phyloP scores from a whole-genome alignment of 2,329 filamentous ascomycete species.

The Fusarium sp. region DNA sequence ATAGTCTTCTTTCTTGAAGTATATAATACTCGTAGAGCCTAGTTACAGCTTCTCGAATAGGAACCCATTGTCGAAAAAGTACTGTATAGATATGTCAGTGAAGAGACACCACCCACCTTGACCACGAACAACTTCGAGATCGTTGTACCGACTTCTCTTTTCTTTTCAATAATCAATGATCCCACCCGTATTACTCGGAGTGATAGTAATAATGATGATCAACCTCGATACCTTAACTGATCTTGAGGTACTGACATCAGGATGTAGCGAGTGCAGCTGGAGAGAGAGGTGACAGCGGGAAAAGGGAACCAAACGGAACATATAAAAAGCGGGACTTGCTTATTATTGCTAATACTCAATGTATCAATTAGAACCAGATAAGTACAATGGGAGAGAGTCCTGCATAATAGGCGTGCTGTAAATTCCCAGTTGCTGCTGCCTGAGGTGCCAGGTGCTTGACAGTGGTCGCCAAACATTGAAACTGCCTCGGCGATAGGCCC shows the following conservation, averaged over 20 bases:
- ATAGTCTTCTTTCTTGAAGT: neutral
- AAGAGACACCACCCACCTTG: neutral
- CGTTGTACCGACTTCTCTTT: neutral
- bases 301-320: neutral
- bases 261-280: neutral
- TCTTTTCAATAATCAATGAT: neutral
- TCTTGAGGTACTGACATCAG: neutral
- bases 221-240: neutral
- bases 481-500: neutral
- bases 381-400: neutral
- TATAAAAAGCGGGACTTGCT: neutral
- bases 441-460: constrained; percentile 30
- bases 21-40: neutral
- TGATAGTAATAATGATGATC: no score
- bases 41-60: neutral
- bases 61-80: neutral
- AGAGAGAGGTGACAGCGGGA: neutral
- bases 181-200: no score
- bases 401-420: neutral
- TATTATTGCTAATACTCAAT: neutral
- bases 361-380: neutral
- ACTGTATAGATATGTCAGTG: neutral
- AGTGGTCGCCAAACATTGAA: constrained; percentile 26
- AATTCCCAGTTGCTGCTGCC: constrained; percentile 22
- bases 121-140: neutral